These are phyloP conservation scores for Scutellaria baicalensis DNA, from an alignment of 257 asterid genomes.

Conservation along the genomic window DNA sequence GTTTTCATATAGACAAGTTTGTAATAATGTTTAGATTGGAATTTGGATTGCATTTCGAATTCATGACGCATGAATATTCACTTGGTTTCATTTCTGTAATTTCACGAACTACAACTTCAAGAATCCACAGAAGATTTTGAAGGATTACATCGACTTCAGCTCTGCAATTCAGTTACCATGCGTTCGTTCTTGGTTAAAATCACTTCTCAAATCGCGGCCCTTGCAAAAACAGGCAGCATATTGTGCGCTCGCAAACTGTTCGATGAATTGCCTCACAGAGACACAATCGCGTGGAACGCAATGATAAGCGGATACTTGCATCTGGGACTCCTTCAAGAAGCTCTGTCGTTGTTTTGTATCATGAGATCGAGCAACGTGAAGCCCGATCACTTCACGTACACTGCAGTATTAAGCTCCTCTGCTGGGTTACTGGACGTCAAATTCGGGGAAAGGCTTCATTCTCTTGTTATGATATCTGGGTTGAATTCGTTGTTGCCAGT, in stretches of 20 bases:
- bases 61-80: background rate
- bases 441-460: conserved; percentile 41
- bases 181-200: conserved; percentile 31
- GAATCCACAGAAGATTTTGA: background rate
- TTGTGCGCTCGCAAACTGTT: conserved; percentile 50
- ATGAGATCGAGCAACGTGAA: conserved; percentile 37
- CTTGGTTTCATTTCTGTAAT: background rate
- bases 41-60: background rate
- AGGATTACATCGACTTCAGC: conserved; percentile 9
- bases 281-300: conserved; percentile 63
- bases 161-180: conserved; percentile 24
- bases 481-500: conserved; percentile 39
- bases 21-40: background rate
- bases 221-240: conserved; percentile 48
- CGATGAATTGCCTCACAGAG: conserved; percentile 59
- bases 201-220: conserved; percentile 41
- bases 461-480: conserved; percentile 39
- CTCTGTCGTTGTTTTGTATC: conserved; percentile 33
- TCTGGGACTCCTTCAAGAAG: conserved; percentile 43
- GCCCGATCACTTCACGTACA: conserved; percentile 57
- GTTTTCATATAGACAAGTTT: background rate
- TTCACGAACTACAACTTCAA: background rate
- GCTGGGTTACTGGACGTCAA: conserved; percentile 30
- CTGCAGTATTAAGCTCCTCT: conserved; percentile 45
- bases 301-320: conserved; percentile 60